Percentiles rank a stretch among this genome's conserved stretches.
These are phyloP conservation scores for Trichophyton schoenleinii DNA, from an alignment of 2,329 filamentous ascomycete species.

Conservation along the genomic window DNA sequence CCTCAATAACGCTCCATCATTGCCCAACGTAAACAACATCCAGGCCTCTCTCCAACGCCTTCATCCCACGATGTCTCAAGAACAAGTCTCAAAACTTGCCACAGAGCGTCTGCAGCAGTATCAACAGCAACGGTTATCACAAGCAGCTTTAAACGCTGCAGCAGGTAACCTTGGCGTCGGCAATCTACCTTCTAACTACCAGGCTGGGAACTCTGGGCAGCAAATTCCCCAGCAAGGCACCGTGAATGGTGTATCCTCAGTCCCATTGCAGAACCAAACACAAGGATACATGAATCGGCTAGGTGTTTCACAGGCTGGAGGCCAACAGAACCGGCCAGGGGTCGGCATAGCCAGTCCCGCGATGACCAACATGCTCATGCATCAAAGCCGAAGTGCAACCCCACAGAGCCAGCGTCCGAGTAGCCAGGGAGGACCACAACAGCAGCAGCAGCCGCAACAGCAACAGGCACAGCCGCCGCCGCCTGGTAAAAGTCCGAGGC, in stretches of 20 bases:
- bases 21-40: constrained; percentile 43
- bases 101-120: constrained; percentile 40
- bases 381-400: constrained; percentile 34
- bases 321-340: constrained; percentile 27
- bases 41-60: constrained; percentile 40
- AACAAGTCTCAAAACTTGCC: constrained; percentile 43
- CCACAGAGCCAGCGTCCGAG: constrained; percentile 36
- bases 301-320: constrained; percentile 38
- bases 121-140: constrained; percentile 37
- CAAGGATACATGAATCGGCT: constrained; percentile 43
- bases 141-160: constrained; percentile 41
- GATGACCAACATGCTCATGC: constrained; percentile 32
- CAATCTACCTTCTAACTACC: constrained; percentile 30
- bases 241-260: constrained; percentile 19
- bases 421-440: constrained; percentile 23
- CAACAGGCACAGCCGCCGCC: not conserved
- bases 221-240: constrained; percentile 23
- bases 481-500: constrained; percentile 25
- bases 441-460: not conserved
- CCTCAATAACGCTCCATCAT: constrained; percentile 36
- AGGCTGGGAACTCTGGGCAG: constrained; percentile 14
- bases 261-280: constrained; percentile 30
- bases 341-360: constrained; percentile 28
- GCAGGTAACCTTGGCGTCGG: constrained; percentile 34
- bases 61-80: constrained; percentile 40